Evolutionary conservation across 257 asterid genomes (phyloP), one percentile per base, ranked within the genome.

Genomic region (Nicotiana undulata): DNA sequence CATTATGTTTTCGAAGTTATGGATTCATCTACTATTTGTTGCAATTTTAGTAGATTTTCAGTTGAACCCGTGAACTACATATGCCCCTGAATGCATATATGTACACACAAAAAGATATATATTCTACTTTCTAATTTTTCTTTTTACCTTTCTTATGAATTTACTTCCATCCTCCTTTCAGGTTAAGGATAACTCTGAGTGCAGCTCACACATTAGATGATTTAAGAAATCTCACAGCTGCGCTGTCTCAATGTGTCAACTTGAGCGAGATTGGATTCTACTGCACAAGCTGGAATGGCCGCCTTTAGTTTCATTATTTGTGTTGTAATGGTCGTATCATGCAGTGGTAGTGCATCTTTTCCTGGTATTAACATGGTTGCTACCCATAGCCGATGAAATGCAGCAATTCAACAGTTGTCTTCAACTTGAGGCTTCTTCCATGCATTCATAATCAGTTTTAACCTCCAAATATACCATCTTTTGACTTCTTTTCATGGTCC

Each of bases 131-230:
- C 63, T 6, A 56, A 40, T 9, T 56, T 2, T 56, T 18, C 24
- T 18, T 56, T 56, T 56, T 6, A 56, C 63, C 63, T 56, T 56
- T 6, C 61, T 56, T 56, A 56, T 18, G 63, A 56, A 22, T 44
- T 34, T 70, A 44, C 9, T 22, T 46, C 13, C 7, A 3, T 46
- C 12, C 31, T 12, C 76, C 20, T 68, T 70, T 70, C 80, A 93
- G 98, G 90, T 89, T 93, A 89, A 89, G 98, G 90, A 88, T 94
- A 82, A 92, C 97, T 80, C 88, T 93, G 63, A 93, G 97, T 77
- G 98, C 98, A 81, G 98, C 82, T 29, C 98, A 94, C 91, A 93
- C 97, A 2, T 75, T 26, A 76, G 98, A 90, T 68, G 97, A 94
- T 88, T 82, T 93, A 87, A 87, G 85, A 85, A 91, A 85, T 89